A percentile compares a stretch with the other conserved stretches of the same genome.
phyloP scores from a whole-genome alignment of 2,329 filamentous ascomycete species.

The Plectosphaerella plurivora region DNA sequence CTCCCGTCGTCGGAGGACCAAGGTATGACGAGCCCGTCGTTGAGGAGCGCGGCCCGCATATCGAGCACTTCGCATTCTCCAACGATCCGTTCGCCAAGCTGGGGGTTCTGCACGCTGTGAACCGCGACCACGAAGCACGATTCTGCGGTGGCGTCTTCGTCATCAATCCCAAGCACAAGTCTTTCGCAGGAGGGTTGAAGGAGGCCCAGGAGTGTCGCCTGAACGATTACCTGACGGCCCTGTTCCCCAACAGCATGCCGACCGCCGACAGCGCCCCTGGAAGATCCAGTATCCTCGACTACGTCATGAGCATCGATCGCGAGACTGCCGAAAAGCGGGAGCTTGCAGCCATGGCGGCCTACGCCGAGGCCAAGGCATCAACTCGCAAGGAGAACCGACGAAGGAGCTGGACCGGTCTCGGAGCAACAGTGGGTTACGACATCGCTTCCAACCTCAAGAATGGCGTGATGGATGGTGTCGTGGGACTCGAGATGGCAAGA shows the following conservation, averaged over 20 bases:
- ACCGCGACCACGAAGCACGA: constrained; percentile 27
- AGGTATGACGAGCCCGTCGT: constrained; percentile 12
- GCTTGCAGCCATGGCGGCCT: constrained; percentile 30
- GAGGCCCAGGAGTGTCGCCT: constrained; percentile 14
- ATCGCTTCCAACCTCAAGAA: constrained; percentile 10
- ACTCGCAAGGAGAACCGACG: constrained; percentile 21
- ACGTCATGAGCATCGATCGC: constrained; percentile 29
- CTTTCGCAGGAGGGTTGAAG: constrained; percentile 1
- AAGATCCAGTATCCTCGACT: constrained; percentile 21
- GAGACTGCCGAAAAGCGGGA: constrained; percentile 36
- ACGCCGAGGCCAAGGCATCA: constrained; percentile 17
- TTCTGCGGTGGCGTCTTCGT: constrained; percentile 35
- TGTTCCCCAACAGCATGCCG: constrained; percentile 23
- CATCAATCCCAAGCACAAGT: constrained; percentile 17
- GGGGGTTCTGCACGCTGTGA: constrained; percentile 29
- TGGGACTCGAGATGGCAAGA: constrained; percentile 27
- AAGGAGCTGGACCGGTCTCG: constrained; percentile 35
- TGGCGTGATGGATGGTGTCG: constrained; percentile 25
- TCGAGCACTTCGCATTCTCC: constrained; percentile 30
- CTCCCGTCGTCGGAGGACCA: neutral
- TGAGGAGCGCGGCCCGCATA: constrained; percentile 19
- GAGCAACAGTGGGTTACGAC: constrained; percentile 20
- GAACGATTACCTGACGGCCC: constrained; percentile 28
- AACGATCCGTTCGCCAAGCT: constrained; percentile 32
- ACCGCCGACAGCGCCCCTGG: constrained; percentile 11